Base-by-base conservation (phyloP, 192 early-diverging fungal species). In the Helicostylum pulchrum region DNA sequence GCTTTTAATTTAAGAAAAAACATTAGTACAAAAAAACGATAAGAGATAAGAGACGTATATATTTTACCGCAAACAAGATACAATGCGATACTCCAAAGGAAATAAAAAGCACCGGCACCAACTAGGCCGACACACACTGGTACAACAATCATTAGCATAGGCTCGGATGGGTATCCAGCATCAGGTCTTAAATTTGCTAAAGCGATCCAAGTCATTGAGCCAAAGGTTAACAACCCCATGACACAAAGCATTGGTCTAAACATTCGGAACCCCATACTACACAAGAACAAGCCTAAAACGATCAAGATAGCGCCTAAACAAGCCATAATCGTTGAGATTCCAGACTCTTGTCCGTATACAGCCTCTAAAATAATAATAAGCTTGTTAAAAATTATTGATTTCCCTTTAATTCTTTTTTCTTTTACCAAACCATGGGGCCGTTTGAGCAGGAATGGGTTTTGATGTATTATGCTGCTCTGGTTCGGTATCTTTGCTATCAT, bases 161-260 rank as follows among this genome's bases (percentile, higher is more conserved):
- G 11, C 2, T 67, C 44, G n/a, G 53, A 52, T 20, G 51, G 47
- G 53, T 67, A 67, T 5, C 66, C 66, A 50, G 32, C n/a, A 56
- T 34, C 23, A n/a, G 69, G 69, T 21, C 65, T 51, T n/a, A 42
- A 44, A 26, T 71, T 71, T 11, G 45, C 36, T 44, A 71, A 42
- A 3, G 55, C 55, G 32, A 71, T 26, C 69, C 69, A 71, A 23
- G 69, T 63, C 46, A 71, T 57, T 45, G 46, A 26, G 4, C 73
- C 80, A 52, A 85, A 72, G 51, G 76, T 66, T 19, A 80, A 61
- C 23, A 85, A 81, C 11, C 79, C 77, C 14, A 65, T 63, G 14
- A 78, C 44, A 63, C 69, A 75, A 63, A 83, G 49, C 17, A 70
- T 77, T 31, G 73, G 34, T 32, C 67, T 73, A 67, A 83, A 81